These are phyloP conservation scores for Termitomyces bulborhizus DNA, from an alignment of 768 basidiomycete genomes.

Conservation along the genomic window DNA sequence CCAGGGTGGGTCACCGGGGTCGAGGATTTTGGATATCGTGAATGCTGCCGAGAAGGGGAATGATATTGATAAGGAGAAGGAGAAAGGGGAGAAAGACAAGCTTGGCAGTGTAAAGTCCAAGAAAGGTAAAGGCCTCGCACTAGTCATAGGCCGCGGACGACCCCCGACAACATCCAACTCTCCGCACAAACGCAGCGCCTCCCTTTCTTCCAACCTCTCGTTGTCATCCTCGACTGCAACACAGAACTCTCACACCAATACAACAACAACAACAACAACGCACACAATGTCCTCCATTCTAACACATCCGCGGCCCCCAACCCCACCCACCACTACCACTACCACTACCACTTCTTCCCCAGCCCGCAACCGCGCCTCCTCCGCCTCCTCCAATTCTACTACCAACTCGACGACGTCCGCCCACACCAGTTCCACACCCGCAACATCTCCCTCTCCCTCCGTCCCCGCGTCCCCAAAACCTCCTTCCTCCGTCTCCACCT, in stretches of 20 bases:
- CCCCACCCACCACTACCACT: too few relatives aligned
- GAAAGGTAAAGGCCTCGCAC: slow-evolving; percentile 8
- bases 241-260: too few relatives aligned
- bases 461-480: slow-evolving; percentile 16
- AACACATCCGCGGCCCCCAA: too few relatives aligned
- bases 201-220: slow-evolving; percentile 7
- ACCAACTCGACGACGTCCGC: slow-evolving; percentile 10
- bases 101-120: not conserved
- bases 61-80: not conserved
- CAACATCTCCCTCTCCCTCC: slow-evolving; percentile 16
- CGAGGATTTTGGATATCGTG: slow-evolving; percentile 10
- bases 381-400: slow-evolving; percentile 12
- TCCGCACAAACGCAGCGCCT: slow-evolving; percentile 12
- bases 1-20: slow-evolving; percentile 1
- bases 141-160: slow-evolving; percentile 7
- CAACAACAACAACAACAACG: too few relatives aligned
- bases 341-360: not conserved
- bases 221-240: too few relatives aligned
- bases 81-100: not conserved
- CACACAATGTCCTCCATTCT: too few relatives aligned
- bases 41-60: slow-evolving; percentile 4
- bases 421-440: slow-evolving; percentile 6
- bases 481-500: not conserved
- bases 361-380: slow-evolving; percentile 10
- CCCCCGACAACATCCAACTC: slow-evolving; percentile 4